Conservation (phyloP, 2,329 filamentous ascomycete genomes). For the Fusarium gaditjirri region DNA sequence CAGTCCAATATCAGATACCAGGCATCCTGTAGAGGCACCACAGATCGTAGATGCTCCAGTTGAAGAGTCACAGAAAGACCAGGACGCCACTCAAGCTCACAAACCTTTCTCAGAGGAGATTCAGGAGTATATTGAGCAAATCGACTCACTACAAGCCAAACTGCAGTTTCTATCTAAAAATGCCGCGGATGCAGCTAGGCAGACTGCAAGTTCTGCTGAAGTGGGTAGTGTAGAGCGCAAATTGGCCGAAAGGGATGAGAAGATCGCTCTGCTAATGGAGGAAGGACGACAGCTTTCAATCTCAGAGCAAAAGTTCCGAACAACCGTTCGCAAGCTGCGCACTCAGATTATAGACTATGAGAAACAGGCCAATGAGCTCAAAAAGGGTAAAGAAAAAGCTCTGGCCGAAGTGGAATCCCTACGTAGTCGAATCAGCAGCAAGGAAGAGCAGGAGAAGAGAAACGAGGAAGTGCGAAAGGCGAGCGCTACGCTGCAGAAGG, state of each 20-base stretch:
- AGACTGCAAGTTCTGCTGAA: constrained; percentile 69
- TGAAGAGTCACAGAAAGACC: constrained; percentile 7
- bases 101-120: constrained; percentile 78
- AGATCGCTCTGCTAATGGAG: constrained; percentile 88
- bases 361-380: constrained; percentile 69
- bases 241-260: constrained; percentile 88
- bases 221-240: constrained; percentile 78
- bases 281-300: constrained; percentile 91
- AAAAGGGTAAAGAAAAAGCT: constrained; percentile 68
- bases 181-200: constrained; percentile 78
- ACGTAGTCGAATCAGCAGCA: constrained; percentile 59
- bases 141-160: constrained; percentile 92
- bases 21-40: constrained; percentile 1
- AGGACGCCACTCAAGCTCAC: constrained; percentile 43
- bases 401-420: constrained; percentile 60
- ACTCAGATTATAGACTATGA: constrained; percentile 73
- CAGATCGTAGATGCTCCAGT: not conserved
- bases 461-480: constrained; percentile 62
- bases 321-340: constrained; percentile 83
- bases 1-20: not conserved
- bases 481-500: constrained; percentile 59
- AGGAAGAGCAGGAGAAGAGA: constrained; percentile 65
- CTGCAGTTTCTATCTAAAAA: constrained; percentile 87
- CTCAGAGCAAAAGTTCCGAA: constrained; percentile 85
- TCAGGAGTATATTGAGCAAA: constrained; percentile 84